phyloP scores from a whole-genome alignment of 2,329 filamentous ascomycete species.

The Ascosphaera aggregata region DNA sequence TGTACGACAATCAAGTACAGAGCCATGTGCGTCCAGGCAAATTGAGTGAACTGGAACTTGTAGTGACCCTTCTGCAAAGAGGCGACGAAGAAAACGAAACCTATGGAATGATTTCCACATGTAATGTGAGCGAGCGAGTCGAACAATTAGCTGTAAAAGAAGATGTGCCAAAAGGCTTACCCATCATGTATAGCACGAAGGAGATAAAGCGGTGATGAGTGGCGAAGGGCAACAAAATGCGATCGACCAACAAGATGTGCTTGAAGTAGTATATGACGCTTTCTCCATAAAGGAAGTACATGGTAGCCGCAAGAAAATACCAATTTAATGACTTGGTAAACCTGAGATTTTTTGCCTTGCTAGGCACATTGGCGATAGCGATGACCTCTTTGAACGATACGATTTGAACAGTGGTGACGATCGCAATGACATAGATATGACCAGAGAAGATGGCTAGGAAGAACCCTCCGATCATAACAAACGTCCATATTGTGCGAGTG shows the following conservation, averaged over 20 bases:
- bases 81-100: constrained; percentile 94
- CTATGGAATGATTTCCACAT: no score
- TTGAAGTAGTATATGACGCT: constrained; percentile 99
- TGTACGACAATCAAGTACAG: constrained; percentile 94
- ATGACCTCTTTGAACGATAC: constrained; percentile 99
- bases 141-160: no score
- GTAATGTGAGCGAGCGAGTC: no score
- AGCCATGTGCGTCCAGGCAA: constrained; percentile 98
- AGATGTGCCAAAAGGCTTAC: no score
- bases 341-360: constrained; percentile 66
- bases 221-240: constrained; percentile 73
- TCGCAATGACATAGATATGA: constrained; percentile 87
- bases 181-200: constrained; percentile 94
- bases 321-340: constrained; percentile 96
- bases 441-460: constrained; percentile 84
- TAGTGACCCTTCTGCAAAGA: constrained; percentile 91
- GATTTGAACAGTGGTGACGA: constrained; percentile 86
- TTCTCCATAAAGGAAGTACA: constrained; percentile 98
- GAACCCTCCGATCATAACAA: constrained; percentile 91
- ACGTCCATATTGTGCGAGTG: constrained; percentile 88
- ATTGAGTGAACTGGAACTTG: constrained; percentile 97
- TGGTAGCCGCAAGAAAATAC: constrained; percentile 97
- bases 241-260: constrained; percentile 89
- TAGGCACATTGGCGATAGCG: constrained; percentile 86
- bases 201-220: constrained; percentile 98